Evolutionary conservation across 129 eudicot species (phyloP).

Genomic region (Centrapalus pauciflorus): DNA sequence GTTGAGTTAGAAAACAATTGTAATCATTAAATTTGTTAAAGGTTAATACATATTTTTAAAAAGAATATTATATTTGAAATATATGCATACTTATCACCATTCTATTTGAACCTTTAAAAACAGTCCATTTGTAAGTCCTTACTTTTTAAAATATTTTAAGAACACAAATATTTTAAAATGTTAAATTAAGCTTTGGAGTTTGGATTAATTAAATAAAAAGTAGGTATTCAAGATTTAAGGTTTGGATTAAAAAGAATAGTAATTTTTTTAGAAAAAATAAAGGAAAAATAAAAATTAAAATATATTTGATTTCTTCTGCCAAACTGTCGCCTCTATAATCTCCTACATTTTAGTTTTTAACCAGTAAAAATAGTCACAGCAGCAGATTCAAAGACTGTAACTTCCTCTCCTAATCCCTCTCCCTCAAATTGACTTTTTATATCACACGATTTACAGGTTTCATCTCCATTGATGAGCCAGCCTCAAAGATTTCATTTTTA

Average conservation of each 20-base stretch:
- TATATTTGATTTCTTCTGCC: constrained; percentile 10
- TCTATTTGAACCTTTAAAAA: too few relatives aligned
- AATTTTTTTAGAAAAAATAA: neutral
- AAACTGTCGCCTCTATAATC: constrained; percentile 30
- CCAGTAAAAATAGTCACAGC: constrained; percentile 25
- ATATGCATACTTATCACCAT: too few relatives aligned
- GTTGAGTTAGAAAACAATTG: too few relatives aligned
- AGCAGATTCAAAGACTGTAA: constrained; percentile 30
- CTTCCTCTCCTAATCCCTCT: constrained; percentile 26
- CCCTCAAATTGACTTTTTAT: neutral
- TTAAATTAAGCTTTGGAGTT: too few relatives aligned
- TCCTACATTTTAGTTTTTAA: constrained; percentile 25
- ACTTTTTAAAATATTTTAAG: too few relatives aligned
- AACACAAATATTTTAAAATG: too few relatives aligned
- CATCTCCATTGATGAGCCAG: neutral
- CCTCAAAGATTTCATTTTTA: constrained; percentile 14
- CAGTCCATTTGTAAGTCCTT: too few relatives aligned
- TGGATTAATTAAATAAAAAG: too few relatives aligned
- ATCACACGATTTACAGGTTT: neutral
- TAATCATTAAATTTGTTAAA: too few relatives aligned
- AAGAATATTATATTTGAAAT: too few relatives aligned
- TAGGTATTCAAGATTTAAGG: neutral
- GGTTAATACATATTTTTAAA: too few relatives aligned
- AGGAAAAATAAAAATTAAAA: too few relatives aligned
- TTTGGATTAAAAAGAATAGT: neutral